phyloP scores from a whole-genome alignment of 2,329 filamentous ascomycete species.

The Fusarium graminum region DNA sequence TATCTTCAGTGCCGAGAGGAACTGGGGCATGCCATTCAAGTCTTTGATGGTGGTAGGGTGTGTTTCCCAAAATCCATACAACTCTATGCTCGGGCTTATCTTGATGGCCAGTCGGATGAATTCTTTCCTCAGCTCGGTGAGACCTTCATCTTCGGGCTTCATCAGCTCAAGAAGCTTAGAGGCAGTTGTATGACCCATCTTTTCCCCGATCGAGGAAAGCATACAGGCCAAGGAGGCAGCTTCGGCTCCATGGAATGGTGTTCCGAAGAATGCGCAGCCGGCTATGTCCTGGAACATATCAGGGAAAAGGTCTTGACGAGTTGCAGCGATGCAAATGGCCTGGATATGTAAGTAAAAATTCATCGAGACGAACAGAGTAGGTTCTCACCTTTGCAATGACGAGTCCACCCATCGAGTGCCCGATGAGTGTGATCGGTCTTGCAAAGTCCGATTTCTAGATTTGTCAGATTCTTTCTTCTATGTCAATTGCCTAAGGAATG shows the following conservation, averaged over 20 bases:
- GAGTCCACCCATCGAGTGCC: slow-evolving; percentile 60
- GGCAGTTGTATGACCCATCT: slow-evolving; percentile 49
- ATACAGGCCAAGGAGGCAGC: slow-evolving; percentile 56
- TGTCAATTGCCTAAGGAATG: fast-evolving
- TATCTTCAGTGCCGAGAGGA: slow-evolving; percentile 42
- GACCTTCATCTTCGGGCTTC: slow-evolving; percentile 55
- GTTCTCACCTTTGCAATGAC: slow-evolving; percentile 57
- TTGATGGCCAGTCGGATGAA: slow-evolving; percentile 56
- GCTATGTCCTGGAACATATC: slow-evolving; percentile 58
- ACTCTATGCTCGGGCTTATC: slow-evolving; percentile 53
- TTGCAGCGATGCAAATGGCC: slow-evolving; percentile 52
- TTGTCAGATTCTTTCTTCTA: background rate
- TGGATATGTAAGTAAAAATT: slow-evolving; percentile 5
- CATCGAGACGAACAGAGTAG: fast-evolving
- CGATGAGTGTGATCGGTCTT: slow-evolving; percentile 59
- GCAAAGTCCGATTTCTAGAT: slow-evolving; percentile 7
- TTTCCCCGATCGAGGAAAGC: slow-evolving; percentile 54
- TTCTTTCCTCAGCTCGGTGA: slow-evolving; percentile 56
- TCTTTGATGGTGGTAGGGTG: slow-evolving; percentile 56
- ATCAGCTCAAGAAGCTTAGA: slow-evolving; percentile 58
- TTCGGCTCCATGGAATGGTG: slow-evolving; percentile 56
- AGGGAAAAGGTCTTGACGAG: slow-evolving; percentile 53
- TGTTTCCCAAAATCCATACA: slow-evolving; percentile 58
- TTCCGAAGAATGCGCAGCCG: slow-evolving; percentile 57
- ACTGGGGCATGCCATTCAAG: slow-evolving; percentile 51